These are phyloP conservation scores for Penicillium manginii DNA, from an alignment of 495 filamentous ascomycete species.

Conservation along the genomic window DNA sequence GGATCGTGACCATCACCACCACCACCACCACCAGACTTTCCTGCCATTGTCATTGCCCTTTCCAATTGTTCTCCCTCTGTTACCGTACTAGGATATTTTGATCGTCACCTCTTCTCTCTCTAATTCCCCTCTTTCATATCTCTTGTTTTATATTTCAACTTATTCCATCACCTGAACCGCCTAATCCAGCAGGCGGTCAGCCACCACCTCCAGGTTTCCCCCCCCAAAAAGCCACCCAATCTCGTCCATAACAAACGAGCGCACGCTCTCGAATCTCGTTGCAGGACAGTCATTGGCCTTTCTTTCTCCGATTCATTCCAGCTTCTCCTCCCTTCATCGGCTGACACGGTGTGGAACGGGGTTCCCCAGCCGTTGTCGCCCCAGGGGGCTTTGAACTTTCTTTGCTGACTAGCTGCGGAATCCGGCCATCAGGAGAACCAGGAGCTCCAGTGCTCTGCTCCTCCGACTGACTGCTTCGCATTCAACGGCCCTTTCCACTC, in stretches of 20 bases:
- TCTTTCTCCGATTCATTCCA: constrained; percentile 9
- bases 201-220: constrained; percentile 2
- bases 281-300: constrained; percentile 21
- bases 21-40: no score
- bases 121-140: no score
- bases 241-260: constrained; percentile 32
- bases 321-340: constrained; percentile 6
- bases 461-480: constrained; percentile 2
- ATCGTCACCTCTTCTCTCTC: no score
- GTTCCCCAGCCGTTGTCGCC: constrained; percentile 26
- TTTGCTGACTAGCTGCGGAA: constrained; percentile 28
- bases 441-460: constrained; percentile 18
- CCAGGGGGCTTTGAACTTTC: constrained; percentile 20
- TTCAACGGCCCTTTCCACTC: neutral
- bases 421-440: constrained; percentile 34
- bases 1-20: no score
- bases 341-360: constrained; percentile 26
- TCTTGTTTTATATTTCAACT: no score
- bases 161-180: neutral
- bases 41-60: neutral
- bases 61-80: neutral
- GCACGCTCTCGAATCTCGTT: constrained; percentile 15
- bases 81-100: no score
- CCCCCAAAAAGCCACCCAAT: constrained; percentile 25
- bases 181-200: constrained; percentile 28